These are phyloP conservation scores for Omphalotus olearius DNA, from an alignment of 1,284 basidiomycete species.

Conservation along the genomic window DNA sequence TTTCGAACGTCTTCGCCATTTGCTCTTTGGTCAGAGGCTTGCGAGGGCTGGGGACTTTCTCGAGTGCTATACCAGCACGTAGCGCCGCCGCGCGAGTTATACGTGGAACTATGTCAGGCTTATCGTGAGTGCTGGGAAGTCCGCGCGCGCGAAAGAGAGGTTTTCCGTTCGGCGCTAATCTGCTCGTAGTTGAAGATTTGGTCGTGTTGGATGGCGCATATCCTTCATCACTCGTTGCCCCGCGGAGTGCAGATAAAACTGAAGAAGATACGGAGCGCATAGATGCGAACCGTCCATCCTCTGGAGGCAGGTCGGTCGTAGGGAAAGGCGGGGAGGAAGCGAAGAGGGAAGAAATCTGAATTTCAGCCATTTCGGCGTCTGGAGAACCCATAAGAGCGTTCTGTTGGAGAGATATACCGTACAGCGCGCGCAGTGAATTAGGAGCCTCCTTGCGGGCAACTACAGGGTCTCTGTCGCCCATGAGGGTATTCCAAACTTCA, in stretches of 20 bases:
- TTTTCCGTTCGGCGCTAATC: slow-evolving; percentile 35
- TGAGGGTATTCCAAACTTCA: slow-evolving; percentile 70
- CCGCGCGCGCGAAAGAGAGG: slow-evolving; percentile 66
- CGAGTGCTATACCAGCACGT: slow-evolving; percentile 50
- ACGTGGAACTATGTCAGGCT: slow-evolving; percentile 73
- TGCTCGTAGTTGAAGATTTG: slow-evolving; percentile 33
- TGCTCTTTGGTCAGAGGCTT: slow-evolving; percentile 54
- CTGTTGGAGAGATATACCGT: slow-evolving; percentile 46
- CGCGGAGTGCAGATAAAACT: slow-evolving; percentile 40
- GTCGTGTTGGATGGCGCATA: slow-evolving; percentile 40
- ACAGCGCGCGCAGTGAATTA: slow-evolving; percentile 64
- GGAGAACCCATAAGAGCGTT: slow-evolving; percentile 71
- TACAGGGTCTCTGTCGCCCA: slow-evolving; percentile 60
- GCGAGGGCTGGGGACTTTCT: slow-evolving; percentile 32
- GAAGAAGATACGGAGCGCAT: slow-evolving; percentile 44
- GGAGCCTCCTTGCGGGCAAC: slow-evolving; percentile 51
- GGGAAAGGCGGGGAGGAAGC: slow-evolving; percentile 76
- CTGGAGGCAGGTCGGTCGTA: slow-evolving; percentile 54
- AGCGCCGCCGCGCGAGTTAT: slow-evolving; percentile 75
- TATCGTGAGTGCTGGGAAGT: slow-evolving; percentile 53
- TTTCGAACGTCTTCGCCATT: slow-evolving; percentile 58
- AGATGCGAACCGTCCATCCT: slow-evolving; percentile 36
- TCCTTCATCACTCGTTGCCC: slow-evolving; percentile 33
- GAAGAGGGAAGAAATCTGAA: slow-evolving; percentile 72
- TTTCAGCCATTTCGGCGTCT: slow-evolving; percentile 60